These are phyloP conservation scores for Penicillium sp. DNA, from an alignment of 2,329 filamentous ascomycete genomes.

Conservation along the genomic window DNA sequence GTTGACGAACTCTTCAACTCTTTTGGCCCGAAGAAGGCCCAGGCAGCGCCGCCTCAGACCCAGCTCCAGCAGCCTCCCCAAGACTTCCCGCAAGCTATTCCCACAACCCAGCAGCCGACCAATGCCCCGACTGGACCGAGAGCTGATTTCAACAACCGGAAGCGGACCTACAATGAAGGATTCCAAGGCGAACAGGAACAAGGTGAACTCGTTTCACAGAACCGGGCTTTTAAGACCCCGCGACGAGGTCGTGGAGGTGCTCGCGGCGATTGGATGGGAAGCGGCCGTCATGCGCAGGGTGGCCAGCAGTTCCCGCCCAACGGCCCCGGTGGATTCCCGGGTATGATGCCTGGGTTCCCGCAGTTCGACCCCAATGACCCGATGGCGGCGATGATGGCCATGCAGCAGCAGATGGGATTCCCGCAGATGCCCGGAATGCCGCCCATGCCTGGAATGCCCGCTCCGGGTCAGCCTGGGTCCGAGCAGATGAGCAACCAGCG, in stretches of 20 bases:
- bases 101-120: constrained; percentile 21
- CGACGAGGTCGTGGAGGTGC: constrained; percentile 42
- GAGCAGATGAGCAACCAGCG: constrained; percentile 39
- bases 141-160: constrained; percentile 42
- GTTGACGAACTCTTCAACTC: constrained; percentile 57
- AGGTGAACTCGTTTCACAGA: constrained; percentile 41
- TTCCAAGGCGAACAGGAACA: constrained; percentile 47
- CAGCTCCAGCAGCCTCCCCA: constrained; percentile 22
- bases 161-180: constrained; percentile 54
- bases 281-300: constrained; percentile 22
- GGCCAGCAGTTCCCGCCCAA: constrained; percentile 30
- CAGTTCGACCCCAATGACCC: constrained; percentile 57
- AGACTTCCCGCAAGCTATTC: constrained; percentile 22
- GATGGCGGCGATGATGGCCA: constrained; percentile 53
- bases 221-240: constrained; percentile 49
- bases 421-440: constrained; percentile 50
- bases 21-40: constrained; percentile 47
- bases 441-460: constrained; percentile 38
- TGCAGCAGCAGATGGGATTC: constrained; percentile 52
- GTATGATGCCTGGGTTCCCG: constrained; percentile 47
- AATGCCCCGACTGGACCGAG: constrained; percentile 25
- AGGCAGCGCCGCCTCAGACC: constrained; percentile 22
- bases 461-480: constrained; percentile 25
- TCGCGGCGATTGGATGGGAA: constrained; percentile 43
- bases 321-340: constrained; percentile 32